phyloP scores from a whole-genome alignment of 805 yeast genomes.

The Kurtzmaniella fragi region DNA sequence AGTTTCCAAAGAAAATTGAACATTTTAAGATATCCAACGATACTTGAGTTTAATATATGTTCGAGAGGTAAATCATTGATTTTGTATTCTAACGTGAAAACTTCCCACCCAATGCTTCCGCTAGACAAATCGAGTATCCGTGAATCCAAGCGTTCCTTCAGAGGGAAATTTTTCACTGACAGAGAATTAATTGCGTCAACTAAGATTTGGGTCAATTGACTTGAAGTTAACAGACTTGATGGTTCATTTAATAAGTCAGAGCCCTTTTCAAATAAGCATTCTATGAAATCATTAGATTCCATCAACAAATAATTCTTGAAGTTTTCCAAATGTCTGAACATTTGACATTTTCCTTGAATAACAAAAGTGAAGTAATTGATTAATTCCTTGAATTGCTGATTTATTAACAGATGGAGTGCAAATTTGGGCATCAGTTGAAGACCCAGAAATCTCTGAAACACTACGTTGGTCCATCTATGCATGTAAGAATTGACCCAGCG shows the following conservation, averaged over 20 bases:
- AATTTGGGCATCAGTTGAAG: conserved; percentile 29
- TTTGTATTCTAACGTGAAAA: conserved; percentile 79
- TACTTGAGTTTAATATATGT: conserved; percentile 21
- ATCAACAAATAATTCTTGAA: conserved; percentile 65
- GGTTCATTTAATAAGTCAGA: conserved; percentile 51
- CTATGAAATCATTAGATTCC: conserved; percentile 80
- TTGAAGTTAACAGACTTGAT: conserved; percentile 58
- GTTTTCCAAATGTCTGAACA: conserved; percentile 52
- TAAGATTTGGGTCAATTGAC: conserved; percentile 58
- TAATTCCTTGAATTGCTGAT: conserved; percentile 47
- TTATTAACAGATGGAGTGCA: conserved; percentile 28
- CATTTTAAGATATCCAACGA: conserved; percentile 63
- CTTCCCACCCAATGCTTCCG: conserved; percentile 84
- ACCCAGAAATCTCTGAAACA: conserved; percentile 28
- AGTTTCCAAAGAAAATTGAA: conserved; percentile 85
- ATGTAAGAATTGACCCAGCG: conserved; percentile 54
- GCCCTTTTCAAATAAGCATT: conserved; percentile 55
- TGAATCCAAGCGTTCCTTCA: conserved; percentile 66
- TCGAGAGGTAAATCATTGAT: conserved; percentile 52
- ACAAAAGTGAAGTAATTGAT: conserved; percentile 46
- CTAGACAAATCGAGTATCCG: conserved; percentile 62
- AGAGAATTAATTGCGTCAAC: conserved; percentile 59
- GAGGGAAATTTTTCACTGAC: conserved; percentile 37
- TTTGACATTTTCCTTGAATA: conserved; percentile 44
- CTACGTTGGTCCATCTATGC: conserved; percentile 22